phyloP scores from a whole-genome alignment of 2,329 filamentous ascomycete species.

The Apiospora rasikravindrae region DNA sequence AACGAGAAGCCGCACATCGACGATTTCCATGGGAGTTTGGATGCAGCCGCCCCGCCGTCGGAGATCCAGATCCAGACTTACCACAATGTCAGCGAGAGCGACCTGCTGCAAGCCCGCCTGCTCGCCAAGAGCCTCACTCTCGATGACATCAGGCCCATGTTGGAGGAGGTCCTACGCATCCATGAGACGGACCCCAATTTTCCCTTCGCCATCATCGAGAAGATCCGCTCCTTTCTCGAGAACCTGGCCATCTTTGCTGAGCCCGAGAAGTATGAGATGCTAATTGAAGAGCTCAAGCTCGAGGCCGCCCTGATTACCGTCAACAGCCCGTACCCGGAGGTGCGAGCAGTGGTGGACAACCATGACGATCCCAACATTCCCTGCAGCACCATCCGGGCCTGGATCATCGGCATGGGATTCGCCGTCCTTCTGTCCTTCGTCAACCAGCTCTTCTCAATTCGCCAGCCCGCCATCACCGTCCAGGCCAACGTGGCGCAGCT shows the following conservation, averaged over 20 bases:
- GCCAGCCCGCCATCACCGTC: slow-evolving; percentile 47
- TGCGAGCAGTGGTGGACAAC: slow-evolving; percentile 51
- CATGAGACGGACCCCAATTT: slow-evolving; percentile 56
- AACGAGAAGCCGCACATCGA: slow-evolving; percentile 9
- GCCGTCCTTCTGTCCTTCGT: slow-evolving; percentile 38
- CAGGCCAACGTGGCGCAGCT: slow-evolving; percentile 48
- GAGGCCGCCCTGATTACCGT: slow-evolving; percentile 41
- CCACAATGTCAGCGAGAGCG: slow-evolving; percentile 33
- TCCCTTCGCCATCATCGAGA: slow-evolving; percentile 45
- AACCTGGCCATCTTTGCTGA: slow-evolving; percentile 35
- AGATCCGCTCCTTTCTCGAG: slow-evolving; percentile 46
- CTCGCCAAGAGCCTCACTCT: slow-evolving; percentile 30
- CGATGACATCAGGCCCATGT: slow-evolving; percentile 35
- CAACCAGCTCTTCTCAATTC: slow-evolving; percentile 49
- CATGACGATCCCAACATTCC: slow-evolving; percentile 45
- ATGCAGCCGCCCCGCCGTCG: background rate
- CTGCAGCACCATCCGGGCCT: slow-evolving; percentile 48
- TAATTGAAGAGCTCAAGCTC: slow-evolving; percentile 42
- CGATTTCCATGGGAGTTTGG: background rate
- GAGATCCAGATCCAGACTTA: slow-evolving; percentile 21
- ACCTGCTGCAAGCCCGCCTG: slow-evolving; percentile 32
- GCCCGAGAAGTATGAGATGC: slow-evolving; percentile 42
- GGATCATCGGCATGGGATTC: slow-evolving; percentile 44
- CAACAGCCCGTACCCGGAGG: slow-evolving; percentile 46
- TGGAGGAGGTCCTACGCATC: slow-evolving; percentile 46